Conservation (phyloP, 2,329 filamentous ascomycete species). For the Aspergillus awamori region DNA sequence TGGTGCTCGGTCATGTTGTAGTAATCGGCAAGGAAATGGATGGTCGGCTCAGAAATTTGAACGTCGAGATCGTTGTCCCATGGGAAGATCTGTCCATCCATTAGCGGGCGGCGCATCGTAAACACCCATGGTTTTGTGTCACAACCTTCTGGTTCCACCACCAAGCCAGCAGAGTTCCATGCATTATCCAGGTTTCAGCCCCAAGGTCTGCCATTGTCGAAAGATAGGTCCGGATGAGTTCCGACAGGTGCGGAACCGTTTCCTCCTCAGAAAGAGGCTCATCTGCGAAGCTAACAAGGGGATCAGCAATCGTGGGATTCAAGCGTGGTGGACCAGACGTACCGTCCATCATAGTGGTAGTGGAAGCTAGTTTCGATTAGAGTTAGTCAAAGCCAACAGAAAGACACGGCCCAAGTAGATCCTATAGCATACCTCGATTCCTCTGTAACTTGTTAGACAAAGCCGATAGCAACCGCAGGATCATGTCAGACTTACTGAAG, state of each 20-base stretch:
- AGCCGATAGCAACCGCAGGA: constrained; percentile 8
- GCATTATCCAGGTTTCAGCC: constrained; percentile 66
- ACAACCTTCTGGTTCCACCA: constrained; percentile 61
- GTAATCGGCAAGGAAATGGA: constrained; percentile 59
- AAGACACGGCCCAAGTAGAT: not conserved
- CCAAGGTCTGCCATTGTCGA: constrained; percentile 59
- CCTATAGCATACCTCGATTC: constrained; percentile 47
- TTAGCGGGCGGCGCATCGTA: constrained; percentile 12
- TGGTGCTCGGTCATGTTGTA: constrained; percentile 66
- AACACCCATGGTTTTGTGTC: not conserved
- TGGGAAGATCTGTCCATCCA: constrained; percentile 52
- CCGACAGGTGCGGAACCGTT: constrained; percentile 52
- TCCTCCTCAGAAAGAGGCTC: constrained; percentile 50
- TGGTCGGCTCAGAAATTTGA: constrained; percentile 58
- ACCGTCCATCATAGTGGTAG: constrained; percentile 59
- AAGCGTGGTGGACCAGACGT: constrained; percentile 8
- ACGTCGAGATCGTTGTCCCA: constrained; percentile 66
- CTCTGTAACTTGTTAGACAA: constrained; percentile 31
- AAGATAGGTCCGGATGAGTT: constrained; percentile 59
- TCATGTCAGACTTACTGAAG: constrained; percentile 46
- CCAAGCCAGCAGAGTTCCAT: constrained; percentile 63
- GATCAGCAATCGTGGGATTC: constrained; percentile 18
- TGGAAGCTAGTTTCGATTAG: constrained; percentile 47
- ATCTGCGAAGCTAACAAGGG: constrained; percentile 50
- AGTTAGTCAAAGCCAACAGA: constrained; percentile 13